Percentiles rank a stretch among this genome's conserved stretches.
These are phyloP conservation scores for Podila horticola DNA, from an alignment of 192 early-diverging fungal species.

Conservation along the genomic window DNA sequence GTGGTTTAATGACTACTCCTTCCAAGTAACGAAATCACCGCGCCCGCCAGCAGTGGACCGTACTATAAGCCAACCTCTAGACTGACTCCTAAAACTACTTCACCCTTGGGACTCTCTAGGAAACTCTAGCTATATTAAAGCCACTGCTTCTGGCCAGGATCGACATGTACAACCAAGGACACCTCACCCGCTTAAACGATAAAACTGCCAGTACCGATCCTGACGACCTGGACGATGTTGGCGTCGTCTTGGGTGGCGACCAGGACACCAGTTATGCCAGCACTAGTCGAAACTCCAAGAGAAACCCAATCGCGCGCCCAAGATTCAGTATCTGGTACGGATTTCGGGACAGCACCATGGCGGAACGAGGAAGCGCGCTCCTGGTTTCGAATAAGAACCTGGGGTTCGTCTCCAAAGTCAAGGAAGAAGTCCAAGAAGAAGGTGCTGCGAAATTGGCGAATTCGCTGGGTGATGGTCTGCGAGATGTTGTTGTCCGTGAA, in stretches of 20 bases:
- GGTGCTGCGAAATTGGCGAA: neutral
- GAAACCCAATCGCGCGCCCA: conserved; percentile 6
- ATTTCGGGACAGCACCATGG: conserved; percentile 13
- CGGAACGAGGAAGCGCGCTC: conserved; percentile 36
- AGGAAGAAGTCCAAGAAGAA: conserved; percentile 20
- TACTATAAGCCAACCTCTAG: neutral
- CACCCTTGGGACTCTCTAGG: conserved; percentile 3
- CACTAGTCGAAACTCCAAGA: neutral
- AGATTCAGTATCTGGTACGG: conserved; percentile 33
- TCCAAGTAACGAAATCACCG: conserved; percentile 17
- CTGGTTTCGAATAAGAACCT: conserved; percentile 34
- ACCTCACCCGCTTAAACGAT: conserved; percentile 12
- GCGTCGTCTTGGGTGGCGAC: conserved; percentile 16
- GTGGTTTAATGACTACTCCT: conserved; percentile 46
- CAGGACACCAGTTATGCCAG: neutral
- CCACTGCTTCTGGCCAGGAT: conserved; percentile 22
- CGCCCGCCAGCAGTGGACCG: neutral
- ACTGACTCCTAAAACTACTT: too few relatives aligned
- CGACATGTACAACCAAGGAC: conserved; percentile 32
- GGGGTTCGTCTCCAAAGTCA: conserved; percentile 22
- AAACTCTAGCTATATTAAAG: conserved; percentile 33
- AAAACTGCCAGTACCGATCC: conserved; percentile 6
- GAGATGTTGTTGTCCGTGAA: conserved; percentile 5
- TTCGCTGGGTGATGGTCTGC: neutral
- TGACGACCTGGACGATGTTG: conserved; percentile 37